Evolutionary conservation across 2,329 filamentous ascomycete genomes (phyloP), one percentile per base, ranked within the genome.

Genomic region (Fusarium austroafricanum): DNA sequence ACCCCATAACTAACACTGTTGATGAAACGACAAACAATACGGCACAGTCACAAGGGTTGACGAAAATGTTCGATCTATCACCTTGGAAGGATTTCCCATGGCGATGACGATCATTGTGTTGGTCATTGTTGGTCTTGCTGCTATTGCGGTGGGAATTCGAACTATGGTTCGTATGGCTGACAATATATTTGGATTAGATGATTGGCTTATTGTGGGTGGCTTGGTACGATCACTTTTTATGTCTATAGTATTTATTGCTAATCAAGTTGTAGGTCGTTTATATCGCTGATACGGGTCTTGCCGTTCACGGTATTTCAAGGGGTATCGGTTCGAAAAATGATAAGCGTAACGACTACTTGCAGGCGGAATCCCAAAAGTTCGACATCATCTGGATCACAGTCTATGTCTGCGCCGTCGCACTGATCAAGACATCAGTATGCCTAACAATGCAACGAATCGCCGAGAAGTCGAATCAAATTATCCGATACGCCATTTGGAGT

Each of bases 371-470:
- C 11, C 57, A 61, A 28, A 56, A 61, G 39, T 39, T 61, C 12
- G 56, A 50, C 7, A 50, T 56, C 1, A 42, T 56, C 6, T 61
- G 57, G 44, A 61, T 50, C 17, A 39, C 57, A 3, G 44, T 56
- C 3, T 56, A 61, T 18, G 52, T 61, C 10, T 26, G 44, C 17
- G 38, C 57, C 10, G 57, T 61, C 14, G 56, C 56, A 5, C 14
- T 60, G 6, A 60, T 55, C 17, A 60, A 49, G 37, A 44, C 56
- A 3, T 60, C 43, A 0, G 44, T 60, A 4, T 60, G 50, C 21
- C 35, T 60, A 4, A 60, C 56, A 7, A 43, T 60, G 2, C 17
- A 35, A 23, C 28, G 56, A 35, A 55, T 60, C 9, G 56, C 55
- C 20, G 23, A 37, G 15, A 55, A 42, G 10, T 53, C 56, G 9